Base-by-base conservation (phyloP, 768 basidiomycete species). In the Neoboletus subvelutipes region DNA sequence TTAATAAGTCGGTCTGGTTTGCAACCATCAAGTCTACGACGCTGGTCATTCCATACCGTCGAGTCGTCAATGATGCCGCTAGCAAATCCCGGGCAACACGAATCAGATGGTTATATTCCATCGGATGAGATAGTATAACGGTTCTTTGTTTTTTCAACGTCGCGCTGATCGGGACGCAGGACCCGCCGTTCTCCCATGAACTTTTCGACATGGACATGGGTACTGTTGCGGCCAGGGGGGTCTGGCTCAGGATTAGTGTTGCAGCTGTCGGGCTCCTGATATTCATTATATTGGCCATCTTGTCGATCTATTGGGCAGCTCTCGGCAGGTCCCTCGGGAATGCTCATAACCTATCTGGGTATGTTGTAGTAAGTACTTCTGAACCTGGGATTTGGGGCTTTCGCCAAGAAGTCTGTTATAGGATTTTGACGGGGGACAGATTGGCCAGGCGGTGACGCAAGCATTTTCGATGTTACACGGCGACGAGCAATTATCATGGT, bases 301-400 rank as follows among this genome's bases (percentile, higher is more conserved):
- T 86, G 55, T 68, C 83, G 3, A 84, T 87, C 45, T 86, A 80
- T 66, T 87, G 84, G 83, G 84, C 82, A 11, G 78, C 81, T 13
- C 67, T 83, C 5, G 83, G 82, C 71, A 76, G 75, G 52, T 75
- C 75, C 11, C 76, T 69, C 6, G 42, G 56, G 33, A 66, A 74
- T 10, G 34, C 75, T 5, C 68, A 68, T 39, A 78, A 79, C 24
- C 63, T 87, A 26, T 64, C 75, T n/a, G 83, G 81, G 2, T 85
- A 78, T 76, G 75, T 87, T 0, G 79, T 87, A 26, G 85, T 86
- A 55, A 50, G 82, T 74, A 24, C 42, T 48, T 17, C 31, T 20
- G 29, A 40, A n/a, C 33, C 15, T 12, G 28, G 24, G 15, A 20
- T 29, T 20, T 18, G 5, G 22, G 13, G 2, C 10, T 17, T 34